Percentiles rank a stretch among this genome's conserved stretches.
These are phyloP conservation scores for Populus tremula DNA, from an alignment of 345 rosid species.

Conservation along the genomic window DNA sequence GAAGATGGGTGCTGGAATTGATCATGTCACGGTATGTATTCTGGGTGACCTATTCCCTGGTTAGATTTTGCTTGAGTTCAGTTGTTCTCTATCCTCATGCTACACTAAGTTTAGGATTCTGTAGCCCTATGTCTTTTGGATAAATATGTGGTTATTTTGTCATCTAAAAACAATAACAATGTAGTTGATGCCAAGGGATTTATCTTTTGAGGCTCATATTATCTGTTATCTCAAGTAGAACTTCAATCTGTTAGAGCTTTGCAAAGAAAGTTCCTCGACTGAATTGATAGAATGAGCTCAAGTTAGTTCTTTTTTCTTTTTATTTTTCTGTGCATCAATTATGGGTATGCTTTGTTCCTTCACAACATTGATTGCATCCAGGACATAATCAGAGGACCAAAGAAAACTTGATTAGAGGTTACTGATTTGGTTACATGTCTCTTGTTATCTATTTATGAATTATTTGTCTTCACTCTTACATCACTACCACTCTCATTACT, in stretches of 20 bases:
- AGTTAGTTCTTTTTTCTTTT: neutral
- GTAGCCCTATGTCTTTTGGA: neutral
- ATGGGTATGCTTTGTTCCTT: neutral
- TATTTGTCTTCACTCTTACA: neutral
- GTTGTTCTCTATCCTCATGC: neutral
- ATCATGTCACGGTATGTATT: constrained; percentile 59
- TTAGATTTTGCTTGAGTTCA: neutral
- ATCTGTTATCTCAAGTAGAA: neutral
- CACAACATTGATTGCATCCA: neutral
- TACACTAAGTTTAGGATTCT: neutral
- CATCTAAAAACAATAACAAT: too few relatives aligned
- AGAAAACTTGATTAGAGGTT: too few relatives aligned
- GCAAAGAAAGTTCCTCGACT: neutral
- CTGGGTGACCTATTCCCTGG: neutral
- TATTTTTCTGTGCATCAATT: neutral
- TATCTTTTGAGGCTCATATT: neutral
- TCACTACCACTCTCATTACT: neutral
- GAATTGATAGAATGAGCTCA: neutral
- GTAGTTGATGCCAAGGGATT: too few relatives aligned
- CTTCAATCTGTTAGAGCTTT: neutral
- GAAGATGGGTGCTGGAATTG: constrained; percentile 78
- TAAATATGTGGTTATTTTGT: neutral
- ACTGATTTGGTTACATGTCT: too few relatives aligned
- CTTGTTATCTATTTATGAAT: neutral
- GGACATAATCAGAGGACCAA: too few relatives aligned